Evolutionary conservation across 768 basidiomycete genomes (phyloP), one percentile per base, ranked within the genome.

Genomic region (Tulasnella sp.): DNA sequence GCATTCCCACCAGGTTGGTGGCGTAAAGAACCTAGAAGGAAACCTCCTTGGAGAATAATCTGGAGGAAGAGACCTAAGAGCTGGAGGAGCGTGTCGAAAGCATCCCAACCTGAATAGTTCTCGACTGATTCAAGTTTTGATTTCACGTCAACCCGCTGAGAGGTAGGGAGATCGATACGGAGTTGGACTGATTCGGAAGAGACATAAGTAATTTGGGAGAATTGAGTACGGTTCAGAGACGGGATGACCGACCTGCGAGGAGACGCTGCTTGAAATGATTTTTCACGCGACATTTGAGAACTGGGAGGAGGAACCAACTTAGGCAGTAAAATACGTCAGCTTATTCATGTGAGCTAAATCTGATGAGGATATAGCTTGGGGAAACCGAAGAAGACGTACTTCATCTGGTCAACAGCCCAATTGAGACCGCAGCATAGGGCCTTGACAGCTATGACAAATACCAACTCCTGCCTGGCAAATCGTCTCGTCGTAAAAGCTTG

Each of bases 161-260:
- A 56, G 23, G 55, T 56, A 9, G 55, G 55, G 5, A 53, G 52
- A 53, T 53, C 52, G 23, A 53, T 30, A 19, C 42, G 32, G 0
- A 53, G 23, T 23, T 53, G 52, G 24, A 24, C 52, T 9, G 21
- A 51, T 9, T 30, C 29, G 38, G 23, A 8, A 5, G n/a, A 9
- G 26, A 15, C 48, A 23, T 26, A 17, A 29, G n/a, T 29, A 13
- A 24, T 43, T 10, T 10, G 41, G 11, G 10, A 10, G 41, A 10
- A 10, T 43, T 43, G 41, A 19, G 50, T 10, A 29, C 9, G 41
- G n/a, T 43, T 11, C 19, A 11, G n/a, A 43, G 41, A n/a, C 41
- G 41, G 41, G 41, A n/a, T n/a, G n/a, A 48, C 26, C n/a, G 7
- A 48, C 45, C 45, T 7, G n/a, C n/a, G n/a, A 48, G 45, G 19